Conservation (phyloP, 495 filamentous ascomycete genomes). For the Penicillium roqueforti region DNA sequence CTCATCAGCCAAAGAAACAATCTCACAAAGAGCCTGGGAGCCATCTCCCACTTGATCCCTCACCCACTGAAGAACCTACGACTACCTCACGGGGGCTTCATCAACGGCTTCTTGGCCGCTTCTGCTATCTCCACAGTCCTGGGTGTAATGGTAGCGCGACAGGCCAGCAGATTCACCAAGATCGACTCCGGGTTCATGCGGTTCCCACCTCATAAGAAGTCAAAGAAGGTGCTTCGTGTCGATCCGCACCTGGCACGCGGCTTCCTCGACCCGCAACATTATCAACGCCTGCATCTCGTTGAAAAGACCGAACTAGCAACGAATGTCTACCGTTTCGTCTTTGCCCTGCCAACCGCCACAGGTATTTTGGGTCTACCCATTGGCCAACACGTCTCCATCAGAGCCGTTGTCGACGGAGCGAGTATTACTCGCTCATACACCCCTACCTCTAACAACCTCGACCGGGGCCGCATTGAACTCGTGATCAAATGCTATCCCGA, state of each 20-base stretch:
- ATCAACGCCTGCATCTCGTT: slow-evolving; percentile 41
- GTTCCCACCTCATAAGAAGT: slow-evolving; percentile 39
- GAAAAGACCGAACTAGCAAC: slow-evolving; percentile 40
- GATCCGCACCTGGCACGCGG: slow-evolving; percentile 34
- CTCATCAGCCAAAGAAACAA: slow-evolving; percentile 6
- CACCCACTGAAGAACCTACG: slow-evolving; percentile 11
- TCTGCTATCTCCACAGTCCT: slow-evolving; percentile 23
- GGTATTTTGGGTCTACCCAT: slow-evolving; percentile 48
- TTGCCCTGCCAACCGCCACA: slow-evolving; percentile 40
- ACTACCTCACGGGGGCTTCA: slow-evolving; percentile 25
- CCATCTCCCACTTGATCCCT: slow-evolving; percentile 14
- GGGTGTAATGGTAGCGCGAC: slow-evolving; percentile 20
- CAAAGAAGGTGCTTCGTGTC: slow-evolving; percentile 20
- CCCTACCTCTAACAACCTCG: slow-evolving; percentile 49
- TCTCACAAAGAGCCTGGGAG: slow-evolving; percentile 4
- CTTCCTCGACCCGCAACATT: slow-evolving; percentile 45
- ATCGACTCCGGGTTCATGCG: slow-evolving; percentile 35
- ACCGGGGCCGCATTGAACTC: slow-evolving; percentile 43
- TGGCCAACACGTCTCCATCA: slow-evolving; percentile 52
- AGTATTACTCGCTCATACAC: slow-evolving; percentile 47
- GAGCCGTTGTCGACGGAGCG: slow-evolving; percentile 39
- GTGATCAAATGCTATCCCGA: slow-evolving; percentile 48
- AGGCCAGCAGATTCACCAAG: slow-evolving; percentile 25
- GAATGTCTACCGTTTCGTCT: slow-evolving; percentile 47
- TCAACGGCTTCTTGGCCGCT: slow-evolving; percentile 35